A percentile compares a stretch with the other conserved stretches of the same genome.
These are phyloP conservation scores for Debaryomyces maramus DNA, from an alignment of 805 yeast genomes.

Conservation along the genomic window DNA sequence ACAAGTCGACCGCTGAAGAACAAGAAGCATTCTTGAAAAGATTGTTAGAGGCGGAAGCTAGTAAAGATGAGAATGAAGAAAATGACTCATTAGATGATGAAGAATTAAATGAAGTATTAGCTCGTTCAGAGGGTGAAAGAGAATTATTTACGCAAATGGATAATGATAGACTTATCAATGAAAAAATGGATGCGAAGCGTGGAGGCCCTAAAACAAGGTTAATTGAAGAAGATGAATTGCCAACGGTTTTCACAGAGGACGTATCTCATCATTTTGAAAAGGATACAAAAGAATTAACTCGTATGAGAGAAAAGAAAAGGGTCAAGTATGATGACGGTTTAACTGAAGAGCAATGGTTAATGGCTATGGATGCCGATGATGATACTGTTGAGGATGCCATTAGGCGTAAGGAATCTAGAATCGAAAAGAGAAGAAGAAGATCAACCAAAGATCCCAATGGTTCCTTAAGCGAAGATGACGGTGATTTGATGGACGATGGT, in stretches of 20 bases:
- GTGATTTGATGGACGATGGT: constrained; percentile 24
- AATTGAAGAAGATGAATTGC: constrained; percentile 69
- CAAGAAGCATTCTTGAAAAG: constrained; percentile 78
- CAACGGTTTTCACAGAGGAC: constrained; percentile 75
- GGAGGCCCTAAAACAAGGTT: constrained; percentile 49
- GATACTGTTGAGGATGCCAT: constrained; percentile 63
- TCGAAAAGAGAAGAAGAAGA: constrained; percentile 36
- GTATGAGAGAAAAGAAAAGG: constrained; percentile 75
- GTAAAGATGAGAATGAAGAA: constrained; percentile 56
- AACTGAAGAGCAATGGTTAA: constrained; percentile 92
- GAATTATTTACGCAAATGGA: constrained; percentile 59
- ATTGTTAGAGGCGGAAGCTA: constrained; percentile 68
- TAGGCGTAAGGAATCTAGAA: constrained; percentile 47
- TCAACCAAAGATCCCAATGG: constrained; percentile 11
- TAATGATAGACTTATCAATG: constrained; percentile 47
- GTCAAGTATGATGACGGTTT: constrained; percentile 84
- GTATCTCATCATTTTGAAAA: constrained; percentile 49
- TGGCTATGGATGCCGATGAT: constrained; percentile 74
- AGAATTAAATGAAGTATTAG: constrained; percentile 70
- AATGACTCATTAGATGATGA: constrained; percentile 59
- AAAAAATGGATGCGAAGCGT: constrained; percentile 30
- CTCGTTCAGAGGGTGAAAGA: constrained; percentile 65
- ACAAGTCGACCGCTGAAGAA: constrained; percentile 82
- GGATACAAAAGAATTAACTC: constrained; percentile 52
- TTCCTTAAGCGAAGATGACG: constrained; percentile 24